phyloP scores from a whole-genome alignment of 1,139 yeast species.

The Geotrichum klebahnii region DNA sequence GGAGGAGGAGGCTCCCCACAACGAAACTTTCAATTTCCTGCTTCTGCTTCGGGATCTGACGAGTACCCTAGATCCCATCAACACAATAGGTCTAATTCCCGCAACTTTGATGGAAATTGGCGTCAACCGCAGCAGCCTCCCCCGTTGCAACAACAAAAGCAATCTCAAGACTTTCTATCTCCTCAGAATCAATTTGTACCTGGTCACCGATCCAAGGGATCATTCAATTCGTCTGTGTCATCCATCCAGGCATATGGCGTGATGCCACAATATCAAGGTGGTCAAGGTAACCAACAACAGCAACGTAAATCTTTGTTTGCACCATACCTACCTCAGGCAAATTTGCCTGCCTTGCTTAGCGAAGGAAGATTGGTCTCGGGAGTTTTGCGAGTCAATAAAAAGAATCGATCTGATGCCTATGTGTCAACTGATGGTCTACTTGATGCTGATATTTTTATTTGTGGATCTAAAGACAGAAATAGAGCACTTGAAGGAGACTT shows the following conservation, averaged over 20 bases:
- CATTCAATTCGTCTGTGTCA: constrained; percentile 64
- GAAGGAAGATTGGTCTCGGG: constrained; percentile 94
- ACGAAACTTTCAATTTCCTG: constrained; percentile 45
- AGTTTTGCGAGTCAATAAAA: constrained; percentile 85
- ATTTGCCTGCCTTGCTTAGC: constrained; percentile 79
- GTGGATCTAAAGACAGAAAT: constrained; percentile 98
- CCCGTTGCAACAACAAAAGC: constrained; percentile 23
- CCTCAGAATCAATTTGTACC: constrained; percentile 58
- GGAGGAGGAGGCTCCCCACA: constrained; percentile 36
- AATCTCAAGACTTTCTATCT: constrained; percentile 24
- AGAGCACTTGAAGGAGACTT: constrained; percentile 95
- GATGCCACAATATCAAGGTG: constrained; percentile 20
- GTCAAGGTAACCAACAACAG: constrained; percentile 38
- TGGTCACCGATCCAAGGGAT: constrained; percentile 72
- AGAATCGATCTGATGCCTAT: constrained; percentile 94
- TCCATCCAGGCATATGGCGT: constrained; percentile 43
- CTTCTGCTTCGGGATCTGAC: constrained; percentile 30
- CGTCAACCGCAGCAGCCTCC: constrained; percentile 32
- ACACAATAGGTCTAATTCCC: constrained; percentile 46
- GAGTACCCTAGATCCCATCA: constrained; percentile 14
- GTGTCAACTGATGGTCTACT: constrained; percentile 92
- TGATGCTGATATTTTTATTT: constrained; percentile 94
- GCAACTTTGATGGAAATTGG: constrained; percentile 52
- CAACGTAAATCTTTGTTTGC: constrained; percentile 86
- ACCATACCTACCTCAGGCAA: constrained; percentile 90